phyloP scores from a whole-genome alignment of 2,329 filamentous ascomycete species.

The Apiospora pterosperma region DNA sequence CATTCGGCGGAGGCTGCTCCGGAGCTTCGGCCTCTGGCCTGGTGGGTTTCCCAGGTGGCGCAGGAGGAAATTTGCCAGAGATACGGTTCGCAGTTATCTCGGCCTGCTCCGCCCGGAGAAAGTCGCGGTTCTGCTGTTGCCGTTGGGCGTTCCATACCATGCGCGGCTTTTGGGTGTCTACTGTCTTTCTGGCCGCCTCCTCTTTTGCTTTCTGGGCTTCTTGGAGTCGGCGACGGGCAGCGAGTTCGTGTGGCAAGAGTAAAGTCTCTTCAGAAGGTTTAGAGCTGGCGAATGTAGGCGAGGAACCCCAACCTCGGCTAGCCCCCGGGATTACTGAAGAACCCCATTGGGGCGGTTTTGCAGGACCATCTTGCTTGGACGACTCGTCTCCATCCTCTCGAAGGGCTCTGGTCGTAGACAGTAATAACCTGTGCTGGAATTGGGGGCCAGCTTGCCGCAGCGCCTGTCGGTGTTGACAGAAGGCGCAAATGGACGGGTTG shows the following conservation, averaged over 20 bases:
- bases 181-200: neutral
- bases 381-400: slow-evolving; percentile 1
- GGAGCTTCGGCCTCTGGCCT: neutral
- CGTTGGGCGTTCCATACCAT: neutral
- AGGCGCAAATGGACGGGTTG: slow-evolving; percentile 26
- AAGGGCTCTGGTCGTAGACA: slow-evolving; percentile 15
- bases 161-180: neutral
- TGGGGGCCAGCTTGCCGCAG: slow-evolving; percentile 12
- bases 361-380: neutral
- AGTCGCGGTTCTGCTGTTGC: neutral
- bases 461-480: slow-evolving; percentile 24
- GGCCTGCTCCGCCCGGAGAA: neutral
- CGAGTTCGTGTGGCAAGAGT: slow-evolving; percentile 10
- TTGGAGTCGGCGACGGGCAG: slow-evolving; percentile 4
- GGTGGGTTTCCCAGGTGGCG: neutral
- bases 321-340: neutral
- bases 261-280: neutral
- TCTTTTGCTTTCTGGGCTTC: neutral
- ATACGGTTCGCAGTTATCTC: neutral
- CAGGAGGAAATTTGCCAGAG: neutral
- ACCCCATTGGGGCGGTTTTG: neutral
- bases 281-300: neutral
- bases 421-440: slow-evolving; percentile 9
- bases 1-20: neutral
- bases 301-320: neutral